Base-by-base conservation (phyloP, 1,139 yeast genomes). In the Suhomyces terraborum region DNA sequence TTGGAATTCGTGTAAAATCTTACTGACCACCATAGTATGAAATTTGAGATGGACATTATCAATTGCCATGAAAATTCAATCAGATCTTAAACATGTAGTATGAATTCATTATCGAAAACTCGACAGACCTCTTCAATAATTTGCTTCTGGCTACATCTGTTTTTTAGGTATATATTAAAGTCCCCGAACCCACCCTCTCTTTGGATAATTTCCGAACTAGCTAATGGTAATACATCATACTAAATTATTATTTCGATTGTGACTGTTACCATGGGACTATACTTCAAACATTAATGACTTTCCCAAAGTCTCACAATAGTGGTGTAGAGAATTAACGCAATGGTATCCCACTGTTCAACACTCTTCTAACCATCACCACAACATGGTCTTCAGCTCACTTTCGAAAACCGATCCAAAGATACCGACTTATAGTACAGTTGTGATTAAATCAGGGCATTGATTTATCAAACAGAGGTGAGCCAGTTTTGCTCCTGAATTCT, bases 401-500 rank as follows among this genome's bases (percentile, higher is more conserved):
- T n/a, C 14, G 26, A 24, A 24, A n/a, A 24, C 14, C 26, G 5
- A n/a, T 24, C 26, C 7, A 24, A n/a, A 24, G 26, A 14, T 24
- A 24, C 26, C 26, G 12, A 24, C 26, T 24, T 24, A 24, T 24
- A n/a, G 4, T n/a, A 24, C 26, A 24, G 4, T 22, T 22, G 24
- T 7, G n/a, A 8, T 7, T 7, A 4, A 22, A 22, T 4, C 8
- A 6, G 4, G 10, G 10, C 6, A 6, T 6, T 22, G 10, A 22
- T 22, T 22, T 9, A 6, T 25, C n/a, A 25, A n/a, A 25, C 9
- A 25, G 5, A 13, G 4, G 12, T n/a, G n/a, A 6, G 13, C 36
- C 36, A 33, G 18, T 33, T 33, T 4, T 6, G 5, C 13, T 34
- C 36, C 16, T 34, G 36, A 6, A 34, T 25, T 20, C 12, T 18